Evolutionary conservation across 2,329 filamentous ascomycete genomes (phyloP).

Genomic region (Fusarium chuoi): DNA sequence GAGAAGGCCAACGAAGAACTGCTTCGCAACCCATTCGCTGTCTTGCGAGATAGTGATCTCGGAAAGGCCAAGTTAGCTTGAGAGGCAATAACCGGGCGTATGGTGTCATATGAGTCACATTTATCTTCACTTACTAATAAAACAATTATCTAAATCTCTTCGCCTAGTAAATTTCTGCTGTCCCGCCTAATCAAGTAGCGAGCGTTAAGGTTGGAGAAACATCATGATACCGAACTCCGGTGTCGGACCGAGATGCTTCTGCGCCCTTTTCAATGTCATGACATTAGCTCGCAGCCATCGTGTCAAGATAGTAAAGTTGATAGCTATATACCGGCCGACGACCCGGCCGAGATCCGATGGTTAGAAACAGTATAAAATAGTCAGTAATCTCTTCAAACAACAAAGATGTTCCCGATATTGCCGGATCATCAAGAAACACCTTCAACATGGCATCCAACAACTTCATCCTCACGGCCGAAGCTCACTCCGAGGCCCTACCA

Average conservation of each 20-base stretch:
- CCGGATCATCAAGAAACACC: background rate
- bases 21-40: too few species aligned
- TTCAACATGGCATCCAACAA: background rate
- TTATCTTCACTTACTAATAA: too few species aligned
- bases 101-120: too few species aligned
- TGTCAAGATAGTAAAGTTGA: background rate
- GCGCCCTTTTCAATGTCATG: background rate
- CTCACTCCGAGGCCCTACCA: background rate
- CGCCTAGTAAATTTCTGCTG: too few species aligned
- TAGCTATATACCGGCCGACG: background rate
- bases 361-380: background rate
- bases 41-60: too few species aligned
- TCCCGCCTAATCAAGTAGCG: fast-evolving
- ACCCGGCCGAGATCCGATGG: background rate
- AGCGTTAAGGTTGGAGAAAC: background rate
- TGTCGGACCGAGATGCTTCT: background rate
- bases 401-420: too few species aligned
- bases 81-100: too few species aligned
- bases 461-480: background rate
- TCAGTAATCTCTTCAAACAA: background rate
- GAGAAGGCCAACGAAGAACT: too few species aligned
- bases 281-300: background rate
- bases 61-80: too few species aligned
- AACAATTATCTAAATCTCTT: too few species aligned
- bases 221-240: background rate